Percentiles rank a stretch among this genome's conserved stretches.
These are phyloP conservation scores for Acorus gramineus DNA, from an alignment of 106 monocot species.

Conservation along the genomic window DNA sequence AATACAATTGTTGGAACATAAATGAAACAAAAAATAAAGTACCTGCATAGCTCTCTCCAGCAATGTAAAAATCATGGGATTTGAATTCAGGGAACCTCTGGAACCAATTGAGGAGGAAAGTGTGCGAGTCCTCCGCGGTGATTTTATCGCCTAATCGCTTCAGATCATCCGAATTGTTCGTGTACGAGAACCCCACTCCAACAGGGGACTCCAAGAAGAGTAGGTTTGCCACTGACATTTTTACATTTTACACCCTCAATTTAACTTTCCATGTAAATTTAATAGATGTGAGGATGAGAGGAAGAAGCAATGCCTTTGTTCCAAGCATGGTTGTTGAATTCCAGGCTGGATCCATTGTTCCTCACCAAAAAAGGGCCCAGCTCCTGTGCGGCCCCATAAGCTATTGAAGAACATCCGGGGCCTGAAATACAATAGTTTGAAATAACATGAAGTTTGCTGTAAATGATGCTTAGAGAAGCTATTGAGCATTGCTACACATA, in stretches of 20 bases:
- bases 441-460: too few species aligned
- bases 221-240: constrained; percentile 34
- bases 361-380: constrained; percentile 35
- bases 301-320: constrained; percentile 26
- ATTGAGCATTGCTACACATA: too few species aligned
- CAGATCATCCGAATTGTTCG: constrained; percentile 61
- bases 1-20: too few species aligned
- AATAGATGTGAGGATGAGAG: too few species aligned
- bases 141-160: constrained; percentile 30
- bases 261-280: too few species aligned
- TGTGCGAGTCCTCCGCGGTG: constrained; percentile 46
- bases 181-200: constrained; percentile 74
- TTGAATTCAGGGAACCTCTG: constrained; percentile 66
- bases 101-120: constrained; percentile 66
- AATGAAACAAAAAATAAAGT: not conserved
- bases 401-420: constrained; percentile 49
- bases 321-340: constrained; percentile 28
- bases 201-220: constrained; percentile 68
- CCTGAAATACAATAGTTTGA: constrained; percentile 8
- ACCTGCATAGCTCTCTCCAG: constrained; percentile 79
- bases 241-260: too few species aligned
- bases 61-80: constrained; percentile 54
- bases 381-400: constrained; percentile 39
- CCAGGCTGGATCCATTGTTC: constrained; percentile 26
- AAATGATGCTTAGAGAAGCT: too few species aligned